These are phyloP conservation scores for Sordaria brevicollis DNA, from an alignment of 495 filamentous ascomycete species.

Conservation along the genomic window DNA sequence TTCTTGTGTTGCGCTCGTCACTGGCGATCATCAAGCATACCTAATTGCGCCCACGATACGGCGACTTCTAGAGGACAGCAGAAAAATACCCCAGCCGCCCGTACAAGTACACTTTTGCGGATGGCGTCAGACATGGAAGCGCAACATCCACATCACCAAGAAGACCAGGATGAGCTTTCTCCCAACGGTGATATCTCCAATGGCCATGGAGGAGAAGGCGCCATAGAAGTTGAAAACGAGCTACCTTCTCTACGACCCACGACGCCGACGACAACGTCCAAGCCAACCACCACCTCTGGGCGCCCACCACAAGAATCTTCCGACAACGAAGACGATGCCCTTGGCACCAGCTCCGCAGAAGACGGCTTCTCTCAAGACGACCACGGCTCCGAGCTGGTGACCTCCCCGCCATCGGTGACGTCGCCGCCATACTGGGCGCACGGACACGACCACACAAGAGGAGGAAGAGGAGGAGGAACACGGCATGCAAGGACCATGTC, in stretches of 20 bases:
- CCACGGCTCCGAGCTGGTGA: constrained; percentile 1
- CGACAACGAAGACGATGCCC: not conserved
- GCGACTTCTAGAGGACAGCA: not conserved
- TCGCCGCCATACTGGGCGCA: constrained; percentile 26
- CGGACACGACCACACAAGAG: not conserved
- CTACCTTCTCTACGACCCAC: not conserved
- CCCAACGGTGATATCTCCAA: not conserved
- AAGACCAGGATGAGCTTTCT: not conserved
- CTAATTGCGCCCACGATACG: not conserved
- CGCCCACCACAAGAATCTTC: not conserved
- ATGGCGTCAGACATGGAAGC: constrained; percentile 15
- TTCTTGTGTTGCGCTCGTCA: too few species aligned
- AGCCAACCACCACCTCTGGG: not conserved
- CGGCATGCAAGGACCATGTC: constrained; percentile 19
- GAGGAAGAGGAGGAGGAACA: not conserved
- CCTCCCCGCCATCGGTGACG: constrained; percentile 13
- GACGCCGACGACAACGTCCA: not conserved
- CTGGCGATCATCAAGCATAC: too few species aligned
- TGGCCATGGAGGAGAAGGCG: not conserved
- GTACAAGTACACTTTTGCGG: not conserved
- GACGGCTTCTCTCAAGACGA: not conserved
- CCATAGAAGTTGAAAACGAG: not conserved
- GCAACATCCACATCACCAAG: not conserved
- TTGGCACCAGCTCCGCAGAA: not conserved
- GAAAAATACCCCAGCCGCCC: not conserved